Evolutionary conservation across 2,329 filamentous ascomycete genomes (phyloP).

Genomic region (Fusarium hainanense): DNA sequence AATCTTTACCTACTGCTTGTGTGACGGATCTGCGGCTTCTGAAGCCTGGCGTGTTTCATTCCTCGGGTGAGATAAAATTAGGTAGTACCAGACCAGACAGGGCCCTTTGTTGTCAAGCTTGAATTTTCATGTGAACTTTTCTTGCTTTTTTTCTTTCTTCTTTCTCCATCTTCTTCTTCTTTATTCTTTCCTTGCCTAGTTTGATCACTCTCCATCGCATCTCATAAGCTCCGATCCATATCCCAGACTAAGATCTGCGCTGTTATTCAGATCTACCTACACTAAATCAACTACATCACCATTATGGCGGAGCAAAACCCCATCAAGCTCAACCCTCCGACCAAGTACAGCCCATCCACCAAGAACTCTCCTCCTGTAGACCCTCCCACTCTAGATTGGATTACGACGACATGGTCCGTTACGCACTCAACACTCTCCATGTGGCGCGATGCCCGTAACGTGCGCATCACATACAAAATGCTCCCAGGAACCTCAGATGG

Average conservation of each 20-base stretch:
- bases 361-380: constrained; percentile 48
- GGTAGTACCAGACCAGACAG: constrained; percentile 13
- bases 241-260: neutral
- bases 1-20: neutral
- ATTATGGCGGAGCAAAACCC: constrained; percentile 35
- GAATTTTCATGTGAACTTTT: constrained; percentile 8
- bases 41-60: constrained; percentile 34
- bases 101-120: neutral
- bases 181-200: neutral
- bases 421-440: constrained; percentile 81
- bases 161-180: neutral
- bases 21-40: constrained; percentile 24
- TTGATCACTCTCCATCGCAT: neutral
- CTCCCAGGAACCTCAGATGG: constrained; percentile 57
- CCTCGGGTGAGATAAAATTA: constrained; percentile 24
- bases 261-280: neutral
- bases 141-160: neutral
- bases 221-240: neutral
- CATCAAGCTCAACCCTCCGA: constrained; percentile 54
- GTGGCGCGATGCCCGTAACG: constrained; percentile 84
- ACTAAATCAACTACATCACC: neutral
- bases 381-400: constrained; percentile 66
- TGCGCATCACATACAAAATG: constrained; percentile 78
- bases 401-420: constrained; percentile 76
- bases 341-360: constrained; percentile 57